phyloP scores from a whole-genome alignment of 1,139 yeast genomes.

The Groenewaldozyma auringiensis region DNA sequence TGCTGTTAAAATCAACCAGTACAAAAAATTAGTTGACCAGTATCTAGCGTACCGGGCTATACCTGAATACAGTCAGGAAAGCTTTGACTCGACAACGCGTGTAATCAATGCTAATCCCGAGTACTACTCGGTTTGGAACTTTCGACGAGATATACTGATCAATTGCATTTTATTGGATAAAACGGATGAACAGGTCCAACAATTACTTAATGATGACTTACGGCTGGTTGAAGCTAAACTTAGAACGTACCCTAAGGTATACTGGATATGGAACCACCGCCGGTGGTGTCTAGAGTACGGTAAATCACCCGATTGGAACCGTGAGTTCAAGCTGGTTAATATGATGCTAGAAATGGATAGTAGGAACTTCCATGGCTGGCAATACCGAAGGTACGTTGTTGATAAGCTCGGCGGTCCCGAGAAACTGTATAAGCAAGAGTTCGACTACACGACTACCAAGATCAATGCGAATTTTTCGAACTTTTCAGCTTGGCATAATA shows the following conservation, averaged over 20 bases:
- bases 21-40: constrained; percentile 40
- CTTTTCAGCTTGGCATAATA: constrained; percentile 93
- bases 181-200: constrained; percentile 24
- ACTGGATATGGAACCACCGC: constrained; percentile 96
- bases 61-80: constrained; percentile 32
- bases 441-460: constrained; percentile 67
- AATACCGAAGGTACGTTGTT: constrained; percentile 72
- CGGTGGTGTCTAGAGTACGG: constrained; percentile 65
- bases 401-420: constrained; percentile 37
- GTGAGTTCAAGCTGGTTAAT: constrained; percentile 61
- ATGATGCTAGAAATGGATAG: constrained; percentile 64
- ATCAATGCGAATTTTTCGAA: constrained; percentile 81
- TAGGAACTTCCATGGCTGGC: constrained; percentile 95
- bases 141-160: constrained; percentile 61
- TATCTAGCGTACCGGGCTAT: constrained; percentile 13
- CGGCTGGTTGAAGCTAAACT: constrained; percentile 51
- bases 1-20: constrained; percentile 48
- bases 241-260: constrained; percentile 71
- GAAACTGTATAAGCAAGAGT: constrained; percentile 41
- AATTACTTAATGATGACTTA: constrained; percentile 52
- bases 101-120: constrained; percentile 72
- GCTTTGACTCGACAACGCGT: constrained; percentile 48
- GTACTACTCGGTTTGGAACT: constrained; percentile 85
- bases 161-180: constrained; percentile 28
- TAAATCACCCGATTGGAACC: constrained; percentile 54